These are phyloP conservation scores for Coprinopsis marcescibilis DNA, from an alignment of 768 basidiomycete genomes.

Conservation along the genomic window DNA sequence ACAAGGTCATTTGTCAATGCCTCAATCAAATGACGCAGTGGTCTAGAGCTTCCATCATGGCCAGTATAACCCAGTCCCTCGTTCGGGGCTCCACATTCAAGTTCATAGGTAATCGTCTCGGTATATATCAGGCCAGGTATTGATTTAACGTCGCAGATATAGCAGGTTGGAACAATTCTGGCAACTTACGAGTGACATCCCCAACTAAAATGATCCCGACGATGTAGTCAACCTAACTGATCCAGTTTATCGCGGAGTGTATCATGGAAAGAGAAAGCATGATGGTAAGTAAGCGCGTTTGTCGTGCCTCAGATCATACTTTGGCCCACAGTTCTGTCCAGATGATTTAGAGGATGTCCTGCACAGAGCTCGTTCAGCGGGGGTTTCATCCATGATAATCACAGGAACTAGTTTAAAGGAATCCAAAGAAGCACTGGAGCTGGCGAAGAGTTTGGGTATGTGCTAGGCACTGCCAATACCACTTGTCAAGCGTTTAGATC, in stretches of 20 bases:
- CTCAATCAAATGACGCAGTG: too few species aligned
- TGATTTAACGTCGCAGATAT: too few species aligned
- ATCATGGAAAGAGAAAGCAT: constrained; percentile 46
- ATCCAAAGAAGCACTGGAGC: constrained; percentile 48
- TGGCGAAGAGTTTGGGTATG: constrained; percentile 56
- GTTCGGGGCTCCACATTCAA: too few species aligned
- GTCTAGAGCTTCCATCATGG: too few species aligned
- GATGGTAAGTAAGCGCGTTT: constrained; percentile 42
- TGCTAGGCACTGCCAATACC: not conserved
- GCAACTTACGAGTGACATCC: too few species aligned
- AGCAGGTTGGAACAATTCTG: too few species aligned
- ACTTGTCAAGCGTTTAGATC: too few species aligned
- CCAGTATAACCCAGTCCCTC: too few species aligned
- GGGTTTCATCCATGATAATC: constrained; percentile 67
- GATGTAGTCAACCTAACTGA: constrained; percentile 45
- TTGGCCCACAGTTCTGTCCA: constrained; percentile 16
- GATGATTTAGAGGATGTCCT: constrained; percentile 63
- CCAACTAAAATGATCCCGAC: too few species aligned
- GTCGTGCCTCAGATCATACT: not conserved
- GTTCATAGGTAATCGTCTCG: too few species aligned
- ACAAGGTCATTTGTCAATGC: too few species aligned
- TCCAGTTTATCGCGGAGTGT: constrained; percentile 47
- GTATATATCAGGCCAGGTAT: too few species aligned
- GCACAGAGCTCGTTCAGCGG: constrained; percentile 48
- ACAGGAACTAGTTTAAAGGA: constrained; percentile 70